These are phyloP conservation scores for Chimonanthus salicifolius DNA, from an alignment of 164 flowering plant species.

Conservation along the genomic window DNA sequence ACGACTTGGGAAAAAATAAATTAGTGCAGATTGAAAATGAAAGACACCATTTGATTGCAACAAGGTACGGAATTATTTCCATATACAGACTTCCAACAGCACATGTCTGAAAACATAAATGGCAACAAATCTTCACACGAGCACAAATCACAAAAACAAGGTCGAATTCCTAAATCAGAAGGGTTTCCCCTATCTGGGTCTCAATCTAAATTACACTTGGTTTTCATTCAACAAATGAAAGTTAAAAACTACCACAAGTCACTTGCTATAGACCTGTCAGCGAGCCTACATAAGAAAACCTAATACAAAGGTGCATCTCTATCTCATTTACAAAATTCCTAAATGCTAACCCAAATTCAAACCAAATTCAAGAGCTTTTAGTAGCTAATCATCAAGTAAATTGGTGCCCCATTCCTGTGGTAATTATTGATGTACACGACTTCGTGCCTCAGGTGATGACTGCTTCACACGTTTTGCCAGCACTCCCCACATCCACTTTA, in stretches of 20 bases:
- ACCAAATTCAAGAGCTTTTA: neutral
- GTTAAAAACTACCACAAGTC: neutral
- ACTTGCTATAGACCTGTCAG: neutral
- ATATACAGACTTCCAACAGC: neutral
- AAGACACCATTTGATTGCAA: neutral
- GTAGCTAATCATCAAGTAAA: neutral
- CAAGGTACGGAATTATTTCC: neutral
- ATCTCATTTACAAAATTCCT: constrained; percentile 5
- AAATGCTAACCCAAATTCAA: neutral
- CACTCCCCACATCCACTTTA: constrained; percentile 1
- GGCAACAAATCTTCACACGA: neutral
- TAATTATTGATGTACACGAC: no score
- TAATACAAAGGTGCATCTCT: neutral
- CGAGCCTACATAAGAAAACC: neutral
- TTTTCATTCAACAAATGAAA: neutral
- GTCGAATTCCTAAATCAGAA: constrained; percentile 1
- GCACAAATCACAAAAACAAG: neutral
- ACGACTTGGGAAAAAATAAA: no score
- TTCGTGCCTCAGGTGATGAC: constrained; percentile 1
- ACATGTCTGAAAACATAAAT: no score
- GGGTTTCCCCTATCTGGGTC: neutral
- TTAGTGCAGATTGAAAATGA: no score
- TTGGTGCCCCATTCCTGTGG: neutral
- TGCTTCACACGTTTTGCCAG: constrained; percentile 9
- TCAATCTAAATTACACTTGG: neutral